Base-by-base conservation (phyloP, 805 yeast species). In the Kurtzmaniella cleridarum region DNA sequence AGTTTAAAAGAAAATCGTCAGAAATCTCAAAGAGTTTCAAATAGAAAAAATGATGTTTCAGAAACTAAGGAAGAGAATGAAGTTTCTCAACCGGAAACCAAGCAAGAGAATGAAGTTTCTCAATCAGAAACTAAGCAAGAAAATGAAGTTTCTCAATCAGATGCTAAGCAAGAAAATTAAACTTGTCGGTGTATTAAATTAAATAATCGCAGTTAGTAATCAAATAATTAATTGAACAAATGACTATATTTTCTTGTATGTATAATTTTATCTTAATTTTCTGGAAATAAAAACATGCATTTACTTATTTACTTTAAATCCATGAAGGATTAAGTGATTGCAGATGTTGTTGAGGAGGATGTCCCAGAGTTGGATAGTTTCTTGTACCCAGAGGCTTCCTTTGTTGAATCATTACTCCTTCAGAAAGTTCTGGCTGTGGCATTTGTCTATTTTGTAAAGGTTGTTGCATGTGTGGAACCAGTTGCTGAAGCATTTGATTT, bases 341-440 rank as follows among this genome's bases (percentile, higher is more conserved):
- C 35, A 56, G 60, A 34, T 48, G 55, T 30, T 39, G 56, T 34
- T 39, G 49, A 31, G 30, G 38, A 34, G 34, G 37, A 13, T 33
- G 45, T 13, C 14, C 35, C 30, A 27, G 41, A 18, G 43, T 20
- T 20, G 32, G 44, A 30, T 30, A 36, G 29, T n/a, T 36, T 10
- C 39, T 12, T 5, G 30, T 27, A 10, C 34, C 29, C 27, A 29
- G 39, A 5, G 10, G 24, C 15, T 36, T 36, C 14, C 39, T 28
- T 24, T 36, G 39, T 27, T 36, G 39, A 17, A 36, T 17, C 37
- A n/a, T 27, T 30, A 14, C 10, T 12, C 30, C 30, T 13, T 28
- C 30, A 5, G 15, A n/a, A 13, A 13, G 30, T 5, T 28, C 16
- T n/a, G 15, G 31, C 9, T 14, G 31, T n/a, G 5, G 31, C 31